A percentile compares a stretch with the other conserved stretches of the same genome.
Evolutionary conservation across 2,329 filamentous ascomycete species (phyloP).

Genomic region (Seiridium unicorne): DNA sequence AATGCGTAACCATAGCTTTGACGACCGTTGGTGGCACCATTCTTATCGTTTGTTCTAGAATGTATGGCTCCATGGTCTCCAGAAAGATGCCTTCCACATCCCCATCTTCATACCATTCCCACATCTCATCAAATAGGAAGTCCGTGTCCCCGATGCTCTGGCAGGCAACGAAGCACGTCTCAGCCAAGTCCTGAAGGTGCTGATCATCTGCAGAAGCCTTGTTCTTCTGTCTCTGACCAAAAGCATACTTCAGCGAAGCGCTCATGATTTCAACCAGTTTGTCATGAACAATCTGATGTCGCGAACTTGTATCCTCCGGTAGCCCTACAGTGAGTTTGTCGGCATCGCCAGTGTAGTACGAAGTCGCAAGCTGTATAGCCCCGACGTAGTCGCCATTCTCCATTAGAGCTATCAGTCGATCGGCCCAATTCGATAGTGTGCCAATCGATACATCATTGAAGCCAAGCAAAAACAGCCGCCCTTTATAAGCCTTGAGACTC

Average conservation of each 20-base stretch:
- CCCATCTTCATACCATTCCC: conserved; percentile 83
- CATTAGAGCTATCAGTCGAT: conserved; percentile 89
- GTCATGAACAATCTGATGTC: conserved; percentile 81
- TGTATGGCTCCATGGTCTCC: conserved; percentile 83
- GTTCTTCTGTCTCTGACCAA: conserved; percentile 61
- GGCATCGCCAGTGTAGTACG: conserved; percentile 87
- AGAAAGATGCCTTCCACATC: conserved; percentile 75
- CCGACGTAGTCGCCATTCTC: conserved; percentile 94
- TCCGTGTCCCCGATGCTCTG: conserved; percentile 74
- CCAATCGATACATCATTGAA: conserved; percentile 92
- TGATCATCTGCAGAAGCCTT: conserved; percentile 44
- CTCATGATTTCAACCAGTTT: conserved; percentile 92
- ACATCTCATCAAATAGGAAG: conserved; percentile 89
- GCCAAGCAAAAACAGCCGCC: conserved; percentile 86
- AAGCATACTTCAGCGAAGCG: conserved; percentile 86
- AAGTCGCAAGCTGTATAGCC: conserved; percentile 85
- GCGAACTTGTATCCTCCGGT: conserved; percentile 73
- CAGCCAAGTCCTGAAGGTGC: conserved; percentile 74
- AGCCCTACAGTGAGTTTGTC: conserved; percentile 93
- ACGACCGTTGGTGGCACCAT: conserved; percentile 78
- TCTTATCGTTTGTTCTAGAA: conserved; percentile 74
- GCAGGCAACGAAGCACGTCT: conserved; percentile 82
- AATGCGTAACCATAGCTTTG: conserved; percentile 82
- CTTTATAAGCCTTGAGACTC: conserved; percentile 96
- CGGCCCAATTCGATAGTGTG: conserved; percentile 94